Evolutionary conservation across 176 grass and related monocot species (phyloP), one percentile per base, ranked within the genome.

Genomic region (Triticum monococcum): DNA sequence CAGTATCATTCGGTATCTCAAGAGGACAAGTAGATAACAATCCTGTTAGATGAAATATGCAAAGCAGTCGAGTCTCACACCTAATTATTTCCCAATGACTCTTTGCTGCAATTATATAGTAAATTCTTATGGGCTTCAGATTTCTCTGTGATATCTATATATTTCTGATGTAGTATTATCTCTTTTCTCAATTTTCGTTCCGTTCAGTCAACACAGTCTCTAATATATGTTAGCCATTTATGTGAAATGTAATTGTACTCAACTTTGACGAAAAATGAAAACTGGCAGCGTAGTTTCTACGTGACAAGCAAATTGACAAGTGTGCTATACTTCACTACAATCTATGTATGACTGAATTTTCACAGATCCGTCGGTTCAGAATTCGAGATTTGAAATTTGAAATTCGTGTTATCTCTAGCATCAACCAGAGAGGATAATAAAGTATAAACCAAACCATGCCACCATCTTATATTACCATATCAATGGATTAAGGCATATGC

Each of bases 101-200:
- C 30, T 79, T 75, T 46, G 23, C 32, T 38, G 48, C 86, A 70
- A 65, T 82, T 45, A 80, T 86, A 54, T 8, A 12, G 26, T 56
- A 22, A 16, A 32, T 38, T 76, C 56, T 43, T 48, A 22, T 54
- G 52, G 25, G 37, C n/a, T 18, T 7, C 48, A 46, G 3, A 35
- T 46, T 81, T 33, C 78, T 77, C 54, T 57, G 54, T 57, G 17
- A 20, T 57, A 57, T 57, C 5, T 57, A 20, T 72, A 23, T 72
- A 45, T 35, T 71, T 84, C 5, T 4, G 60, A 23, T 64, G 67
- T 73, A 4, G 9, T 35, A 35, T 33, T 18, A 20, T 35, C 40
- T 45, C 40, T 12, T 6, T 45, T 43, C 38, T 43, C 36, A 72
- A 62, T n/a, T 45, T 5, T 24, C 37, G 13, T 72, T 74, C 24